Evolutionary conservation across 495 filamentous ascomycete species (phyloP), one percentile per base, ranked within the genome.

Genomic region (Penicillium daleae): DNA sequence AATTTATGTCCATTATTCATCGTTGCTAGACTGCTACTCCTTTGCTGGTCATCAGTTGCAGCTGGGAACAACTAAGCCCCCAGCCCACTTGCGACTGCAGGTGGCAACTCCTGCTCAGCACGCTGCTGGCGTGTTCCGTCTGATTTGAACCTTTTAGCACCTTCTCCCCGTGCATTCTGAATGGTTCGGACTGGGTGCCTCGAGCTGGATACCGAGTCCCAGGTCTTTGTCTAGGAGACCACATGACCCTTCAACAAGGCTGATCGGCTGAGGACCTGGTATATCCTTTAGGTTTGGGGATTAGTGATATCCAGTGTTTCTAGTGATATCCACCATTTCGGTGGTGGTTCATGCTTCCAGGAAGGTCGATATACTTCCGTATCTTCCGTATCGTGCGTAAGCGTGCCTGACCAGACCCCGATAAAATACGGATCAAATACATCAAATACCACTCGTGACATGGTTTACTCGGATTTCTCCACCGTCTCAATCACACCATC

Each of bases 401-500:
- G 46, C 40, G 21, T 46, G 22, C 46, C 12, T 50, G 24, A 50
- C 24, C 24, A 50, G 27, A 29, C 46, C 24, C 26, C 12, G 42
- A 50, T 50, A 29, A n/a, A 50, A 27, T 50, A 59, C 29, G 56
- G 17, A 39, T 39, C 15, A 39, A 51, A 46, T 58, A 26, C 40
- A 29, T 39, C n/a, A 13, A 12, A 15, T 31, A 31, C 29, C 29
- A 7, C 3, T 31, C 4, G n/a, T n/a, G n/a, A n/a, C n/a, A n/a
- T n/a, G n/a, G n/a, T n/a, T 44, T 33, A 17, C 40, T 42, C 57
- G 58, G 46, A 33, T n/a, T 24, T 13, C 32, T 33, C 49, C 49
- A 53, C 49, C 31, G 33, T 49, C 33, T 52, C 60, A 68, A 80
- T 80, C 76, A 78, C 77, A 80, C 75, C 77, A 80, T 80, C 76